Conservation (phyloP, 2,329 filamentous ascomycete species). For the Claviceps africana region DNA sequence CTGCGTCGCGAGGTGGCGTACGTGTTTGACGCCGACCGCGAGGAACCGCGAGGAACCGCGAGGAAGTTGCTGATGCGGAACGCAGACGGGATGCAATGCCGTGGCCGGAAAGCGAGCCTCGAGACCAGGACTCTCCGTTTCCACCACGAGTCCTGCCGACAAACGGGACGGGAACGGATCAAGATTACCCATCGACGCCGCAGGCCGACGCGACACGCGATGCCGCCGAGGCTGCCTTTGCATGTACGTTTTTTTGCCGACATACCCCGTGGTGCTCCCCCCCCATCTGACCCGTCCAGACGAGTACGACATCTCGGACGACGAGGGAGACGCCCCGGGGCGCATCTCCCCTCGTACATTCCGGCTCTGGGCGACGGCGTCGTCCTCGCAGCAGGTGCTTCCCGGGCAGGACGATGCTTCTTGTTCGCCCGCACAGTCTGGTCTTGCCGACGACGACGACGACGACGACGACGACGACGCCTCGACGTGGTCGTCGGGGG, state of each 20-base stretch:
- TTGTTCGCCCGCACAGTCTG: neutral
- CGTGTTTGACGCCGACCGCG: neutral
- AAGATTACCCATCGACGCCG: neutral
- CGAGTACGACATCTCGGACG: constrained; percentile 22
- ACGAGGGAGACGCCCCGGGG: constrained; percentile 24
- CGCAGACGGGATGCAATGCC: neutral
- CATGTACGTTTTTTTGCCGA: neutral
- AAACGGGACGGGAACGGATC: neutral
- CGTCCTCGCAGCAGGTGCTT: neutral
- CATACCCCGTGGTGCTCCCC: neutral
- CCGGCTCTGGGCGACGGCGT: constrained; percentile 21
- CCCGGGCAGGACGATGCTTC: no score
- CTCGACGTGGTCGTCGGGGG: neutral
- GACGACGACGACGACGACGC: no score
- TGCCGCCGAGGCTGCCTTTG: neutral
- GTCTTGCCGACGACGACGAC: neutral
- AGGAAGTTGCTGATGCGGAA: no score
- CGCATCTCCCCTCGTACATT: constrained; percentile 30
- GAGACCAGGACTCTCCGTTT: neutral
- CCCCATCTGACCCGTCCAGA: constrained; percentile 1
- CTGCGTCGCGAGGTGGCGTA: neutral
- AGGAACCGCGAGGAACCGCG: no score
- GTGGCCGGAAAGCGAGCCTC: neutral
- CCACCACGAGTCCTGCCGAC: neutral
- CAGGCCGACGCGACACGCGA: neutral